Base-by-base conservation (phyloP, 1,284 basidiomycete species). In the Grifola frondosa region DNA sequence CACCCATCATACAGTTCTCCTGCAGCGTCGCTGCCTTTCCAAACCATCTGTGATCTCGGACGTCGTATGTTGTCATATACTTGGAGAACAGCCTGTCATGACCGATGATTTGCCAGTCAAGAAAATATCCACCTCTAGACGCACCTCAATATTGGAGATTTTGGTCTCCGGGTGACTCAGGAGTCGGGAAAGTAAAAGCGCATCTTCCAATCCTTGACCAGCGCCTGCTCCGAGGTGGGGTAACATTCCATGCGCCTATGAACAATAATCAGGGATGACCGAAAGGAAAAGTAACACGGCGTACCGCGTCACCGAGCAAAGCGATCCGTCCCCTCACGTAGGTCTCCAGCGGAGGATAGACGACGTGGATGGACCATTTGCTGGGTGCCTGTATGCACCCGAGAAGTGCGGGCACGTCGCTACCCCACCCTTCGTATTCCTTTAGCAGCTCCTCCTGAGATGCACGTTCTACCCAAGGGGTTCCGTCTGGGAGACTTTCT, bases 201-300 rank as follows among this genome's bases (percentile, higher is more conserved):
- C 75, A 50, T 84, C 81, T 54, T 84, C 81, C 32, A 83, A 68
- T 1, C 78, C 80, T 61, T 83, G 81, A 1, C 80, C 78, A 11
- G 78, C 78, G 11, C 81, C 81, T 1, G 78, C 73, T 2, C 80
- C 80, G n/a, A 82, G 65, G 55, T 81, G 78, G 0, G 81, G 79
- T 15, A 73, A 58, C 71, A 80, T 83, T 0, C 68, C 78, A 56
- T 84, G 81, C 12, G 77, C 77, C 76, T 75, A 20, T 19, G n/a
- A 11, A 6, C 7, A n/a, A 30, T 24, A 20, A 20, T 11, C 24
- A 25, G 4, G 20, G 5, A 29, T 6, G 13, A 21, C 9, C 16
- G 33, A 10, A 16, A 22, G 26, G 31, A n/a, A 16, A 15, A 34
- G 15, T 24, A 34, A 26, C n/a, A 7, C 24, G 19, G 61, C 73